phyloP scores from a whole-genome alignment of 2,329 filamentous ascomycete genomes.

The Furcasterigmium sp. region DNA sequence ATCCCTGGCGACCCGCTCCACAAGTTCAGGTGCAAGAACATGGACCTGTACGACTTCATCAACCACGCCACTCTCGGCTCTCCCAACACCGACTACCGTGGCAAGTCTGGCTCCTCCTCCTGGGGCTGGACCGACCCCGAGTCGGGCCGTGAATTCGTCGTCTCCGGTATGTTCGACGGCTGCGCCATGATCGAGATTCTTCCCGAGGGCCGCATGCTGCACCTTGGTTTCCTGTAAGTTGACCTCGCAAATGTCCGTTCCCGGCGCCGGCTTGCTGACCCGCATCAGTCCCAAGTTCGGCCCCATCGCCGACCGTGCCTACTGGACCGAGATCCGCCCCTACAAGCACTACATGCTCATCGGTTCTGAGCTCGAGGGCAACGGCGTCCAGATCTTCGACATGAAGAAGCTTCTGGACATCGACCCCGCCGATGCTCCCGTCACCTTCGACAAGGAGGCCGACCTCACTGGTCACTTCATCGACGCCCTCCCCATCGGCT shows the following conservation, averaged over 20 bases:
- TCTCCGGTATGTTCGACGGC: conserved; percentile 27
- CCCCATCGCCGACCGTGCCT: conserved; percentile 9
- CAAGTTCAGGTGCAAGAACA: conserved; percentile 19
- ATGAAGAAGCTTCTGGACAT: conserved; percentile 37
- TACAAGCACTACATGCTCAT: conserved; percentile 27
- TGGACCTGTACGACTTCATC: conserved; percentile 49
- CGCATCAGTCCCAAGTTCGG: conserved; percentile 8
- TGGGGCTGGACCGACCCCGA: conserved; percentile 38
- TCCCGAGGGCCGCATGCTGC: conserved; percentile 32
- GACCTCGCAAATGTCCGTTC: too few relatives aligned
- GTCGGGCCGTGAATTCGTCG: conserved; percentile 21
- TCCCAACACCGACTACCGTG: conserved; percentile 14
- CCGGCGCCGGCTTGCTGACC: neutral
- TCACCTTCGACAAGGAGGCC: conserved; percentile 18
- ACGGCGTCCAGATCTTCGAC: conserved; percentile 59
- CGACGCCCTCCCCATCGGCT: conserved; percentile 23
- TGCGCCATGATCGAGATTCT: conserved; percentile 38
- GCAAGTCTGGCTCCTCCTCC: conserved; percentile 21
- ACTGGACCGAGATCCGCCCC: conserved; percentile 29
- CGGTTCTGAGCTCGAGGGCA: conserved; percentile 34
- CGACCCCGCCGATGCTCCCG: conserved; percentile 25
- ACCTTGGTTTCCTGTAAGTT: conserved; percentile 34
- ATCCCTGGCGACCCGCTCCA: conserved; percentile 14
- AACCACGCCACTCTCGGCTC: conserved; percentile 46
- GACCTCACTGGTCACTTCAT: conserved; percentile 23